Percentiles rank a stretch among this genome's conserved stretches.
Evolutionary conservation across 495 filamentous ascomycete species (phyloP).

Genomic region (Penicillium crystallinum): DNA sequence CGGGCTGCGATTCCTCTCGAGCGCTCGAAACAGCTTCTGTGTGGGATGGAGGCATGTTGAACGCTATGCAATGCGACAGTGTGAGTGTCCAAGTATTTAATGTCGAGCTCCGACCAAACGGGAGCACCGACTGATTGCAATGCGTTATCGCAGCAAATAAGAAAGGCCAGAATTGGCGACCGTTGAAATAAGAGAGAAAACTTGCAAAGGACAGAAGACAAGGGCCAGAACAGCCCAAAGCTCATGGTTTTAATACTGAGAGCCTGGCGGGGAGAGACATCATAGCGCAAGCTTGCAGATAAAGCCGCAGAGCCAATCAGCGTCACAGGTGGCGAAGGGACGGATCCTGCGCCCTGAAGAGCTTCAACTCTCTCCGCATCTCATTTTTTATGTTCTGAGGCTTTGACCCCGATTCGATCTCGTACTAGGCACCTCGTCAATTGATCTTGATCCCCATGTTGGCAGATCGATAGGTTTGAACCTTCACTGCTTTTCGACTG

Average conservation of each 20-base stretch:
- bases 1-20: slow-evolving; percentile 7
- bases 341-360: slow-evolving; percentile 14
- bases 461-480: background rate
- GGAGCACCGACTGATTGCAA: background rate
- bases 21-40: slow-evolving; percentile 12
- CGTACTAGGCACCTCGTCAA: background rate
- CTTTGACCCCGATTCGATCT: background rate
- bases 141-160: background rate
- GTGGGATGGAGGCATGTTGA: slow-evolving; percentile 18
- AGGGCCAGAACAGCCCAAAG: background rate
- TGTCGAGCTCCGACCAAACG: background rate
- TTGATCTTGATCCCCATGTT: background rate
- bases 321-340: slow-evolving; percentile 11
- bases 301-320: slow-evolving; percentile 16
- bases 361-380: slow-evolving; percentile 11
- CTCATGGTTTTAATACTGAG: background rate
- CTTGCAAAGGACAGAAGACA: background rate
- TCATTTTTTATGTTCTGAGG: background rate
- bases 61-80: background rate
- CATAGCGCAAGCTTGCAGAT: slow-evolving; percentile 13
- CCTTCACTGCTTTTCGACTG: background rate
- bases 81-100: background rate
- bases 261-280: slow-evolving; percentile 7
- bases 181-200: background rate
- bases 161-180: background rate